Evolutionary conservation across 1,284 basidiomycete genomes (phyloP), one percentile per base, ranked within the genome.

Genomic region (Marasmius fiardii): DNA sequence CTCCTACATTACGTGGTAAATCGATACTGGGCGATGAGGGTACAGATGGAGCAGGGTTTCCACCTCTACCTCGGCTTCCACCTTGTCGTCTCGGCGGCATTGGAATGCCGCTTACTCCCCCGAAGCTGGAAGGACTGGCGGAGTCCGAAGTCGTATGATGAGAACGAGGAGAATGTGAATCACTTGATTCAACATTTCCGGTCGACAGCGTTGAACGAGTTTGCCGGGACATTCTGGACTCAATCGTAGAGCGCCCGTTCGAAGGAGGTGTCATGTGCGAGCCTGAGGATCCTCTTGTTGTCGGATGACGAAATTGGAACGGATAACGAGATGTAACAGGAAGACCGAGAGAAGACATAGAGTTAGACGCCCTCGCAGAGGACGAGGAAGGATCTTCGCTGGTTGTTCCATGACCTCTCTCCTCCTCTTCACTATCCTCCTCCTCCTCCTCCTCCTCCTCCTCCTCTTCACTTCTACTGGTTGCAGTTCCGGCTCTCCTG

Each of bases 321-420:
- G 86, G 88, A 65, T 87, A 88, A 1, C 85, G 79, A 4, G 85
- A 83, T 18, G 71, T 67, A 52, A 92, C 74, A 1, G 88, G 89
- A n/a, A 86, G 84, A 1, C 89, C 90, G 5, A 92, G 78, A 62
- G 85, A 87, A 4, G 88, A 90, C 81, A 92, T 83, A 3, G 88
- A 91, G 18, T 81, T 86, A 3, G 87, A 89, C 1, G 81, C 85
- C 28, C 83, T 79, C 20, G 51, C 56, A 12, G 55, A 57, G 37
- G 79, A 78, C 11, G 80, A 78, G 4, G 82, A 83, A 3, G 74
- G 74, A 3, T 74, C 74, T 51, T 79, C 74, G 57, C 77, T 75
- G 7, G 39, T 41, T 48, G 60, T 66, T 51, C 55, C 67, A 51
- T 62, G 61, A 51, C 68, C 67, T 35, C 71, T 74, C 21, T 73